These are phyloP conservation scores for Homolaphlyctis polyrhiza DNA, from an alignment of 371 early-diverging fungal genomes.

Conservation along the genomic window DNA sequence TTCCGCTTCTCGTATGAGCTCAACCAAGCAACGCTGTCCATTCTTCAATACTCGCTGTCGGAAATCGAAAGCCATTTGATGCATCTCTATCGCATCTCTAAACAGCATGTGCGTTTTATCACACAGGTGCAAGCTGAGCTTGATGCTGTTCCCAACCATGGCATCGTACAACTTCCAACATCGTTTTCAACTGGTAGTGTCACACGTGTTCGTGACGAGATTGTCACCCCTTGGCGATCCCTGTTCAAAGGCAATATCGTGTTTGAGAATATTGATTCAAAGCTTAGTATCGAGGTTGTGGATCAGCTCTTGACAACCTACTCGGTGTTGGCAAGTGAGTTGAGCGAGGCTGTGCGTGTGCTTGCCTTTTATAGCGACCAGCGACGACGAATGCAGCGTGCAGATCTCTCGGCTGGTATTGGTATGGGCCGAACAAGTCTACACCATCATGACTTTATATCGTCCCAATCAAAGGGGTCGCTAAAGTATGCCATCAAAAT, in stretches of 20 bases:
- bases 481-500: conserved; percentile 54
- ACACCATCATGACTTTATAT: no score
- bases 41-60: conserved; percentile 16
- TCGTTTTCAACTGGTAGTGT: neutral
- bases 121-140: neutral
- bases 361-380: conserved; percentile 44
- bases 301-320: conserved; percentile 74
- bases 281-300: conserved; percentile 60
- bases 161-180: neutral
- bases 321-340: conserved; percentile 67
- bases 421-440: no score
- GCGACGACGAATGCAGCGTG: conserved; percentile 7
- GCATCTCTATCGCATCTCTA: neutral
- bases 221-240: neutral
- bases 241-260: neutral
- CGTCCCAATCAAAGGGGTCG: no score
- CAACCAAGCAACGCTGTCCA: conserved; percentile 40
- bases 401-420: neutral
- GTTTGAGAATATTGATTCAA: conserved; percentile 28
- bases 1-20: conserved; percentile 60
- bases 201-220: neutral
- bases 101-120: neutral
- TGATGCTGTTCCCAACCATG: neutral
- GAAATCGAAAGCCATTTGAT: conserved; percentile 9
- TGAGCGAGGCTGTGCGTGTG: conserved; percentile 72